Evolutionary conservation across 768 basidiomycete genomes (phyloP), one percentile per base, ranked within the genome.

Genomic region (Calvatia gigantea): DNA sequence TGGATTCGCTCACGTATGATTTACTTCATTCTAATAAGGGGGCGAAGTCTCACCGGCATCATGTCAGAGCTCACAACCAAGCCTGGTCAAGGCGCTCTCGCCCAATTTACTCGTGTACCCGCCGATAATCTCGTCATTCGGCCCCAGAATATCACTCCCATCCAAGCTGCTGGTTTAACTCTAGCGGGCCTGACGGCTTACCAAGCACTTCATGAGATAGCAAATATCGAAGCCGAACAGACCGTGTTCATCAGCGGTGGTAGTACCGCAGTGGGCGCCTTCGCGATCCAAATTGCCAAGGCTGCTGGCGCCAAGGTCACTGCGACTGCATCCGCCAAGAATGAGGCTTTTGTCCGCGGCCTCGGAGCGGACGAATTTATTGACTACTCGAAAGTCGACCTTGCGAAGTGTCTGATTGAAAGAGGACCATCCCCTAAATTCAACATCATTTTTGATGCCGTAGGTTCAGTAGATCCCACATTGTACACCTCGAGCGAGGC

Each of bases 231-330:
- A 63, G 62, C 71, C 21, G 83, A 80, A 1, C 83, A 85, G 61
- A 75, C 76, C 1, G 70, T 91, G 3, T 79, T 91, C 60, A 72
- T 92, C 62, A 85, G 87, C 54, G 88, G 88, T 0, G 89, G 86
- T 3, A 85, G 83, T 48, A 81, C 85, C 1, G 70, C 82, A 11
- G 85, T 89, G 1, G 89, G 89, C 3, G 70, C 76, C n/a, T 79
- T 79, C 60, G 88, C 86, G 1, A 85, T 91, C 45, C 87, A 90
- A 65, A 64, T 90, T 8, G 86, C 88, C 6, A 91, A 89, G 63
- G 75, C 80, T 0, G 73, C 72, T 58, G 85, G 85, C 3, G 81
- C 81, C 52, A 71, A 66, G 48, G 86, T 90, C 4, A 71, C 79
- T 2, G 80, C 81, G 0, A 81, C 76, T 28, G 86, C 84, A 7